These are phyloP conservation scores for Aspergillus aculeatus DNA, from an alignment of 2,329 filamentous ascomycete genomes.

Conservation along the genomic window DNA sequence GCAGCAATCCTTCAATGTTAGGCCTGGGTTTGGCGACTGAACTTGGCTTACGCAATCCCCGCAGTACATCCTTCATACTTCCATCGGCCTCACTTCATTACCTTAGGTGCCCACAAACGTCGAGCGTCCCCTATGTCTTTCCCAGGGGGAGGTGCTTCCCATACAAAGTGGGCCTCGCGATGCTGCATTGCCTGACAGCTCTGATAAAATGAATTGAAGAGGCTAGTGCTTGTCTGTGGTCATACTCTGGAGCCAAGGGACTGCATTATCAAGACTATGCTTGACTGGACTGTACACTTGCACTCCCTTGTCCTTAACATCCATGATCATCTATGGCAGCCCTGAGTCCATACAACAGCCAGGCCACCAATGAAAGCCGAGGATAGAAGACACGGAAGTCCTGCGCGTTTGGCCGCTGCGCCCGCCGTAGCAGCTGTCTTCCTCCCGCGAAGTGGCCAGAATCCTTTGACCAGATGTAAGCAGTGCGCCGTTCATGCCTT, in stretches of 20 bases:
- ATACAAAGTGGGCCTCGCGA: neutral
- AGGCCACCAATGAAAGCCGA: constrained; percentile 7
- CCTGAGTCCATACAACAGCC: neutral
- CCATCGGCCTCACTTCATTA: neutral
- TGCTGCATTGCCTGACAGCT: neutral
- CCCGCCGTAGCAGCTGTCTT: constrained; percentile 29
- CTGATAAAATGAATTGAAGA: neutral
- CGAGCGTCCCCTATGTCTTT: neutral
- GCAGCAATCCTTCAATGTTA: neutral
- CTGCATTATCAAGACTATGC: too few relatives aligned
- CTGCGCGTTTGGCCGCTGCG: constrained; percentile 34
- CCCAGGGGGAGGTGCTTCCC: neutral
- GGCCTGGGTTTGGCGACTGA: too few relatives aligned
- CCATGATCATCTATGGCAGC: too few relatives aligned
- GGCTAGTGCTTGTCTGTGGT: too few relatives aligned
- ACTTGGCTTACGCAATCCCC: too few relatives aligned
- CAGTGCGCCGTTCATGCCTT: neutral
- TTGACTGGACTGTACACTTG: too few relatives aligned
- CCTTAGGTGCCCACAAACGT: neutral
- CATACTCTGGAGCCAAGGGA: too few relatives aligned
- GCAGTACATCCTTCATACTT: neutral
- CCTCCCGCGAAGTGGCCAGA: constrained; percentile 34
- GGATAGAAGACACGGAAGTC: constrained; percentile 19
- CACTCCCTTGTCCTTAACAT: too few relatives aligned
- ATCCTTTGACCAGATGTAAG: constrained; percentile 8